phyloP scores from a whole-genome alignment of 176 grass and related monocot genomes.

The Tillandsia leiboldiana region DNA sequence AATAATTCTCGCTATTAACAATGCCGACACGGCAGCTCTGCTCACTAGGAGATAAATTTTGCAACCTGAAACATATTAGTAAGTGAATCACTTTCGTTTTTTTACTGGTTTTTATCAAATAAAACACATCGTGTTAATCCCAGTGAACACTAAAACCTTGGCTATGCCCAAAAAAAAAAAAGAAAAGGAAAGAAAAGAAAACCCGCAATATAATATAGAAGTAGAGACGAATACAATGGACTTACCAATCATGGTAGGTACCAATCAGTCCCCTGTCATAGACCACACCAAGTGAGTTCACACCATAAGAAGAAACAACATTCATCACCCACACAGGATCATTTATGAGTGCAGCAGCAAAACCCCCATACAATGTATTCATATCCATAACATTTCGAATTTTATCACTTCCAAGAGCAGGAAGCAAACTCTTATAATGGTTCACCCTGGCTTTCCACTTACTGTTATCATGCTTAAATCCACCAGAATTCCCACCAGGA shows the following conservation, averaged over 20 bases:
- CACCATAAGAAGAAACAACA: conserved; percentile 69
- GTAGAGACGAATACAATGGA: not conserved
- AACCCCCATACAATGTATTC: conserved; percentile 71
- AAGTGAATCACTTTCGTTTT: too few relatives aligned
- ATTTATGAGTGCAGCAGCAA: conserved; percentile 47
- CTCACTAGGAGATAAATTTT: too few relatives aligned
- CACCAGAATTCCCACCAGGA: conserved; percentile 44
- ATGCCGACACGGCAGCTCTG: too few relatives aligned
- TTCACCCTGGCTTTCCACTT: conserved; percentile 60
- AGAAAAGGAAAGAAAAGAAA: not conserved
- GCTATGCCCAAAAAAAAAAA: not conserved
- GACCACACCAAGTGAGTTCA: conserved; percentile 63
- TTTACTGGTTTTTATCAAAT: too few relatives aligned
- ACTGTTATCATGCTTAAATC: conserved; percentile 69
- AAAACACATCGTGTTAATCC: too few relatives aligned
- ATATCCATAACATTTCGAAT: conserved; percentile 92
- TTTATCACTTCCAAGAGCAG: conserved; percentile 58
- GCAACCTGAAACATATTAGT: too few relatives aligned
- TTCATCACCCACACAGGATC: conserved; percentile 96
- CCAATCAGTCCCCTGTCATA: conserved; percentile 90
- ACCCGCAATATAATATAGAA: not conserved
- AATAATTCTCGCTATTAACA: too few relatives aligned
- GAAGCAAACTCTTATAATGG: conserved; percentile 59
- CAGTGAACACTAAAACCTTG: not conserved
- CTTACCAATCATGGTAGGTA: conserved; percentile 79